Percentiles rank a stretch among this genome's conserved stretches.
These are phyloP conservation scores for Sphagnum contortum DNA, from an alignment of 225 moss, liverwort and hornwort genomes.

Conservation along the genomic window DNA sequence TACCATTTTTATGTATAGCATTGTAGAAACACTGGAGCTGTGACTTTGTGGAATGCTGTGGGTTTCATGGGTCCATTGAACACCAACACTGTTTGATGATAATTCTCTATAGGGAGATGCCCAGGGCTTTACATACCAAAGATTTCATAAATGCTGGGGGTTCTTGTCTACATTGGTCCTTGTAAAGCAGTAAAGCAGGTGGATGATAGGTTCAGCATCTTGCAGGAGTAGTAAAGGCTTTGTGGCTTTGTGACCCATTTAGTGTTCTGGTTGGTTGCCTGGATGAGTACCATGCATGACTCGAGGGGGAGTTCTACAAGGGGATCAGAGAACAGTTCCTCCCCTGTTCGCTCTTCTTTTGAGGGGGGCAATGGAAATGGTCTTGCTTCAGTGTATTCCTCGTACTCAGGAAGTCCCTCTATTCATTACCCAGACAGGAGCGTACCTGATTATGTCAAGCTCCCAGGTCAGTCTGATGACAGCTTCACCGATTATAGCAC, in stretches of 20 bases:
- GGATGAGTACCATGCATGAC: background rate
- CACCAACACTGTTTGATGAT: too few species aligned
- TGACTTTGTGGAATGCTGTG: too few species aligned
- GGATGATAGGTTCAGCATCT: too few species aligned
- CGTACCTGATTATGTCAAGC: constrained; percentile 22
- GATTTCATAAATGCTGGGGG: too few species aligned
- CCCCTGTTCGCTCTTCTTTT: constrained; percentile 14
- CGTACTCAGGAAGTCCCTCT: constrained; percentile 29
- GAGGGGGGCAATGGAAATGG: constrained; percentile 17
- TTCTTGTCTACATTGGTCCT: too few species aligned
- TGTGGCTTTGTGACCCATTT: constrained; percentile 1
- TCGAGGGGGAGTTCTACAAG: constrained; percentile 8
- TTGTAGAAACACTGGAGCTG: too few species aligned
- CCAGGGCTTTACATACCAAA: too few species aligned
- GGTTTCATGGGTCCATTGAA: too few species aligned
- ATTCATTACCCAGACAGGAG: constrained; percentile 41
- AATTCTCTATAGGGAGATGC: too few species aligned
- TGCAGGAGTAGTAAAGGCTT: too few species aligned
- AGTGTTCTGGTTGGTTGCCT: background rate
- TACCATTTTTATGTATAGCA: too few species aligned
- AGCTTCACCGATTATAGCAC: constrained; percentile 17
- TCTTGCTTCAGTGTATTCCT: constrained; percentile 19
- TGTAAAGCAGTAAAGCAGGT: too few species aligned
- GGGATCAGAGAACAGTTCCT: constrained; percentile 19
- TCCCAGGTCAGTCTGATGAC: constrained; percentile 26